phyloP scores from a whole-genome alignment of 768 basidiomycete genomes.

The Mycena galopus region DNA sequence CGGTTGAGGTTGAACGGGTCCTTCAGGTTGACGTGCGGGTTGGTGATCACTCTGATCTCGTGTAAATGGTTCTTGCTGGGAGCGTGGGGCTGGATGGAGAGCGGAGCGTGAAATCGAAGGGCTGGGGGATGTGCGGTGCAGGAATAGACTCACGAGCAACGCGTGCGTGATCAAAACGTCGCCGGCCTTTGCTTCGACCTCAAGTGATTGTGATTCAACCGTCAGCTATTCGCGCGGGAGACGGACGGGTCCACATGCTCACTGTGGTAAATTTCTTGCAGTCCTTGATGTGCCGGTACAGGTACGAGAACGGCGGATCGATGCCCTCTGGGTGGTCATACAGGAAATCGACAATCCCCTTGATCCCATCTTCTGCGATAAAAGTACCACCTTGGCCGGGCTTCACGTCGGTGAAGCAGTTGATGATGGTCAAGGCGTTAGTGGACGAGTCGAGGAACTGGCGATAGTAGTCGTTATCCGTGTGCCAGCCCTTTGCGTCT shows the following conservation, averaged over 20 bases:
- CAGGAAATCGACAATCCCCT: too few relatives aligned
- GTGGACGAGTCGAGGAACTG: too few relatives aligned
- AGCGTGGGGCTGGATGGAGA: constrained; percentile 23
- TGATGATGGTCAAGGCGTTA: too few relatives aligned
- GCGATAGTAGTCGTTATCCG: too few relatives aligned
- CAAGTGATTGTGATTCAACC: constrained; percentile 20
- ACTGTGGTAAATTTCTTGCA: too few relatives aligned
- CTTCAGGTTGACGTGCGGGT: constrained; percentile 27
- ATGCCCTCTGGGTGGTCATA: constrained; percentile 30
- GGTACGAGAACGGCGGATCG: constrained; percentile 30
- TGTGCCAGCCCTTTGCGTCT: too few relatives aligned
- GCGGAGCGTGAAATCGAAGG: constrained; percentile 9
- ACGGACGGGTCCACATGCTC: constrained; percentile 15
- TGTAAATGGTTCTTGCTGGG: constrained; percentile 25
- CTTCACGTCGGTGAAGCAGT: too few relatives aligned
- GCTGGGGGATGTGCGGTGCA: constrained; percentile 12
- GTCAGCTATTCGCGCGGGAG: constrained; percentile 12
- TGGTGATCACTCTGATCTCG: too few relatives aligned
- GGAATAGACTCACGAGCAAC: too few relatives aligned
- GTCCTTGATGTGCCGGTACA: constrained; percentile 26
- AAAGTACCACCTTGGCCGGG: too few relatives aligned
- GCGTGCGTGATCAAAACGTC: too few relatives aligned
- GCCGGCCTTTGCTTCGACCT: constrained; percentile 31
- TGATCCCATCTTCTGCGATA: too few relatives aligned
- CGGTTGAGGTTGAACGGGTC: constrained; percentile 27